Percentiles rank a stretch among this genome's conserved stretches.
phyloP scores from a whole-genome alignment of 331 rosid genomes.

The Erythrophleum ivorense region DNA sequence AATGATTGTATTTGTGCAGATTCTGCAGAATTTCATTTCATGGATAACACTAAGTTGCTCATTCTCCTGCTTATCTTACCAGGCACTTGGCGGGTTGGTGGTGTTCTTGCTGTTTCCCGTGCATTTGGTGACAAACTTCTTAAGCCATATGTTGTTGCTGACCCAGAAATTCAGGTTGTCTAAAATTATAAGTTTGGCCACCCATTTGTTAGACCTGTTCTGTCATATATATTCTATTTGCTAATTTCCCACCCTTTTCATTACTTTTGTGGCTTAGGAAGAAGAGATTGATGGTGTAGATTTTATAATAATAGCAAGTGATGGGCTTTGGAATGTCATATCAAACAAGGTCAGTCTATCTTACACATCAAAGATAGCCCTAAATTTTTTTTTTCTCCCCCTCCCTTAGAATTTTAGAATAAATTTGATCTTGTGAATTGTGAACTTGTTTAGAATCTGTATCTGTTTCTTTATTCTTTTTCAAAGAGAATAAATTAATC shows the following conservation, averaged over 20 bases:
- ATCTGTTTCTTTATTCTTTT: not conserved
- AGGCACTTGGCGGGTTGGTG: constrained; percentile 98
- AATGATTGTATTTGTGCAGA: not conserved
- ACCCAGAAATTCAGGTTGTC: constrained; percentile 86
- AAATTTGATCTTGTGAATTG: not conserved
- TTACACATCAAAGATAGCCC: not conserved
- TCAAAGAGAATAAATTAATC: not conserved
- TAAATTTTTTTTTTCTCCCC: not conserved
- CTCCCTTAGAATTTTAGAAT: not conserved
- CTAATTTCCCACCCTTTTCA: constrained; percentile 31
- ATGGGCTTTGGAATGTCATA: constrained; percentile 92
- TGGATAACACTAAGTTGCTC: constrained; percentile 14
- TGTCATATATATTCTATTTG: constrained; percentile 4
- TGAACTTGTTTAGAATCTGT: not conserved
- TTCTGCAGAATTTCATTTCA: not conserved
- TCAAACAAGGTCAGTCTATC: constrained; percentile 69
- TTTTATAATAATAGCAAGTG: constrained; percentile 84
- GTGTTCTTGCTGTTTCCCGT: constrained; percentile 93
- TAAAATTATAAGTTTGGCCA: constrained; percentile 22
- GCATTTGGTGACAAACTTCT: constrained; percentile 91
- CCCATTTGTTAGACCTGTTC: constrained; percentile 24
- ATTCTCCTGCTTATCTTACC: constrained; percentile 37
- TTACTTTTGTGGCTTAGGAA: constrained; percentile 55
- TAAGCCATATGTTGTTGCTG: constrained; percentile 86
- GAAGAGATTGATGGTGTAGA: constrained; percentile 79